Evolutionary conservation across 345 rosid species (phyloP).

Genomic region (Euphorbia tirucalli): DNA sequence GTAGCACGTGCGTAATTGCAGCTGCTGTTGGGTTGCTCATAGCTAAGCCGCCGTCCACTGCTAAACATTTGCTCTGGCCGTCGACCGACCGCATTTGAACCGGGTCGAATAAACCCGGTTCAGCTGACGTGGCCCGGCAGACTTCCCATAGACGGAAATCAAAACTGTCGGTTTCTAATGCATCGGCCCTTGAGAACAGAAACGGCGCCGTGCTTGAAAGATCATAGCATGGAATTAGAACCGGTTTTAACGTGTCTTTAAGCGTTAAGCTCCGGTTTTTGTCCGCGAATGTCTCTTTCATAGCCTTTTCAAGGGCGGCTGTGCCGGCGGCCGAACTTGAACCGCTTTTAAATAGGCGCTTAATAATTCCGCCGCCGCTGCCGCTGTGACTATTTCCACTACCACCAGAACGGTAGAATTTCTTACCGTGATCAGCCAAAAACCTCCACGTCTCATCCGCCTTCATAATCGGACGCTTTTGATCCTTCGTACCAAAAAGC

Average conservation of each 20-base stretch:
- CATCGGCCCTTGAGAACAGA: constrained; percentile 95
- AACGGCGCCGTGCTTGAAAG: constrained; percentile 84
- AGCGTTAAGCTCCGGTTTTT: constrained; percentile 51
- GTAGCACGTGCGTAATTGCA: constrained; percentile 93
- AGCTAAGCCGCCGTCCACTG: constrained; percentile 81
- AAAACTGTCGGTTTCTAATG: constrained; percentile 78
- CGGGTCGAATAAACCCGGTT: constrained; percentile 75
- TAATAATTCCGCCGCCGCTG: constrained; percentile 23
- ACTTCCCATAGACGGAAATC: constrained; percentile 90
- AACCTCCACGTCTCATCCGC: constrained; percentile 97
- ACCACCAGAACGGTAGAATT: constrained; percentile 40
- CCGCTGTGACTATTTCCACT: constrained; percentile 22
- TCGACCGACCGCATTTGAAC: constrained; percentile 65
- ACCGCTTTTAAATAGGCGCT: constrained; percentile 49
- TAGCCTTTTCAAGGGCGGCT: constrained; percentile 49
- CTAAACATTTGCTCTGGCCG: constrained; percentile 72
- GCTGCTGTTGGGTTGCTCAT: constrained; percentile 93
- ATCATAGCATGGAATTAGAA: constrained; percentile 86
- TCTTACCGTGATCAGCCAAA: constrained; percentile 62
- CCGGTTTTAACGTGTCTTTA: constrained; percentile 88
- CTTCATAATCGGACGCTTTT: constrained; percentile 57
- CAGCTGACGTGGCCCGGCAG: constrained; percentile 91
- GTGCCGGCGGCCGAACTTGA: constrained; percentile 44
- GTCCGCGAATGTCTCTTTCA: constrained; percentile 68
- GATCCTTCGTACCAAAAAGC: constrained; percentile 79